Base-by-base conservation (phyloP, 164 flowering plant genomes). In the Aristolochia fimbriata region DNA sequence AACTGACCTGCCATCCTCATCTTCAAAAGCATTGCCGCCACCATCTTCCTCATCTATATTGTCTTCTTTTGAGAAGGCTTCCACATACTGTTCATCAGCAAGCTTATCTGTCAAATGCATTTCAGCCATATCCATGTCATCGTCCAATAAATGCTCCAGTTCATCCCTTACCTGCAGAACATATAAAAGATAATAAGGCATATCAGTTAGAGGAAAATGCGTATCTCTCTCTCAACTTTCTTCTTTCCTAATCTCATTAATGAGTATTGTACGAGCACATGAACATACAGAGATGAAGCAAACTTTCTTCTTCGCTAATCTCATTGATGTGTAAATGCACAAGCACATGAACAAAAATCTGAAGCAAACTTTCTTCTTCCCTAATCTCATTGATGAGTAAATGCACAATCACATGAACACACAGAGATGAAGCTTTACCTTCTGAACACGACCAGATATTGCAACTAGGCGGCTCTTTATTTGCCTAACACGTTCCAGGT, bases 71-170 rank as follows among this genome's bases (percentile, higher is more conserved):
- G 48, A 54, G 25, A 63, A 58, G 45, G 55, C 20, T 30, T 67
- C 70, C 14, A 60, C 74, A 5, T 51, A 41, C 37, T 49, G 59
- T 47, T 63, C 70, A 16, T 55, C 59, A 47, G 49, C 63, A 59
- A 77, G 81, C 76, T 80, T 80, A 31, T 80, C 79, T 19, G 83
- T 80, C 66, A 80, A 68, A 71, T 77, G 77, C 83, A 80, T 80
- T 67, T 75, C 81, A 25, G 81, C 83, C 83, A 80, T 80, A 60
- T 80, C 81, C 68, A 71, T 70, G 58, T 80, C 83, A 66, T 80
- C 83, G 56, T 80, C 83, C 45, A 80, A 64, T 55, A 80, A 61
- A 61, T 80, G 74, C 59, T 80, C 81, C 33, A 80, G 71, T 65
- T 80, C 80, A 74, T 80, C 84, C 59, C 84, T 70, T 54, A 80